Evolutionary conservation across 371 early-diverging fungal species (phyloP).

Genomic region (Mortierella polycephala): DNA sequence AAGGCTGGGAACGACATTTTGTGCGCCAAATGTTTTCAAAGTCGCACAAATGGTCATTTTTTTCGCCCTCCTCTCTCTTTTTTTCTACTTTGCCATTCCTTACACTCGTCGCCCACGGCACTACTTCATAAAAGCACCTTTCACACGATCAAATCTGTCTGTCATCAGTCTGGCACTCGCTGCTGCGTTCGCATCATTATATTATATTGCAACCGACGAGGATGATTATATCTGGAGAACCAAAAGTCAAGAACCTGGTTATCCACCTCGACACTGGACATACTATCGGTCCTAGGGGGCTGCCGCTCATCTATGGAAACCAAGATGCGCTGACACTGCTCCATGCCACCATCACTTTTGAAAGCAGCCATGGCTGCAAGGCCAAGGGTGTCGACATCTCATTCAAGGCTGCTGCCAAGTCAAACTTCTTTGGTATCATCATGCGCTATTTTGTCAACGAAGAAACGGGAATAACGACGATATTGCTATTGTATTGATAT

Average conservation of each 20-base stretch:
- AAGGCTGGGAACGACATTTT: too few relatives aligned
- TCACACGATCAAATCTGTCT: background rate
- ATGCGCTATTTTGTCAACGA: background rate
- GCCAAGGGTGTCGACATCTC: conserved; percentile 25
- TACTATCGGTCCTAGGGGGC: conserved; percentile 16
- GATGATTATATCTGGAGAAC: conserved; percentile 14
- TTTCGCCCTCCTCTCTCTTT: conserved; percentile 2
- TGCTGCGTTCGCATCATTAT: background rate
- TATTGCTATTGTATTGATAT: background rate
- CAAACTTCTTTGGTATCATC: conserved; percentile 9
- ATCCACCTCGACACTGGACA: conserved; percentile 29
- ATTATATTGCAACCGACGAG: background rate
- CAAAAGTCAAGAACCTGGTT: conserved; percentile 20
- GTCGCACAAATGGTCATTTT: background rate
- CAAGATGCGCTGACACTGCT: conserved; percentile 15
- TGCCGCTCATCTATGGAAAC: conserved; percentile 27
- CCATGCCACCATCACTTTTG: conserved; percentile 14
- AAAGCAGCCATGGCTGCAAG: conserved; percentile 24
- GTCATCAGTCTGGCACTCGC: background rate
- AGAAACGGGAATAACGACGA: background rate
- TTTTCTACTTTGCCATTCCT: background rate
- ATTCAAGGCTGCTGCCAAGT: conserved; percentile 22
- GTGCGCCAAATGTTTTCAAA: too few relatives aligned
- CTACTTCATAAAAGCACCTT: background rate
- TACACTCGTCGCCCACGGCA: too few relatives aligned